Base-by-base conservation (phyloP, 495 filamentous ascomycete species). In the Talaromyces stipitatus region DNA sequence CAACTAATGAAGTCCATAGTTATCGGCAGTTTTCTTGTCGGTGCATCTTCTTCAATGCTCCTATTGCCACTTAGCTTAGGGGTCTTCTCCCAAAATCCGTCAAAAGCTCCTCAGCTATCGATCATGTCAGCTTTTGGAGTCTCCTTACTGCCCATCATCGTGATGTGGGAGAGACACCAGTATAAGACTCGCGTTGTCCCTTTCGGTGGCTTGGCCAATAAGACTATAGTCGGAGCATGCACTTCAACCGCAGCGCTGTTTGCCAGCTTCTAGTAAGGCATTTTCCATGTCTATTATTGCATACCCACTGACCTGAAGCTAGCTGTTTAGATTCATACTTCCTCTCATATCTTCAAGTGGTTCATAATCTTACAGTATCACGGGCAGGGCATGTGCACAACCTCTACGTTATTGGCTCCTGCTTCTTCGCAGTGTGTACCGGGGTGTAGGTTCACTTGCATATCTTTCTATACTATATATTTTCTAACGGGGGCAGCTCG, bases 321-420 rank as follows among this genome's bases (percentile, higher is more conserved):
- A 58, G 56, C 48, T 78, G 75, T 64, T 86, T 81, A 82, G 74
- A 82, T 64, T 69, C 65, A 54, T 85, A 82, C 67, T 88, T 89
- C 69, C 72, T 69, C 28, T 88, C 84, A 14, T 90, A 84, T 72
- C 73, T 92, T 3, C 86, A 88, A 72, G 87, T 89, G 2, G 89
- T 92, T 46, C 78, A 85, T 60, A 68, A 75, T 30, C 70, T 84
- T 9, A 76, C 52, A 61, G 57, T 85, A 58, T 71, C 72, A 3
- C 38, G 83, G 6, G 72, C 87, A 2, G 78, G 79, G 5, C 82
- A 82, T 56, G 71, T 85, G 57, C 69, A 64, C 5, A 80, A 80
- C 58, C 72, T 70, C 57, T 79, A 78, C 69, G 70, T 66, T 63
- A 66, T 82, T 14, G 76, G 75, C 48, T 75, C 78, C 8, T 73